These are phyloP conservation scores for Chloropicon primus DNA, from an alignment of 139 green algal genomes.

Conservation along the genomic window DNA sequence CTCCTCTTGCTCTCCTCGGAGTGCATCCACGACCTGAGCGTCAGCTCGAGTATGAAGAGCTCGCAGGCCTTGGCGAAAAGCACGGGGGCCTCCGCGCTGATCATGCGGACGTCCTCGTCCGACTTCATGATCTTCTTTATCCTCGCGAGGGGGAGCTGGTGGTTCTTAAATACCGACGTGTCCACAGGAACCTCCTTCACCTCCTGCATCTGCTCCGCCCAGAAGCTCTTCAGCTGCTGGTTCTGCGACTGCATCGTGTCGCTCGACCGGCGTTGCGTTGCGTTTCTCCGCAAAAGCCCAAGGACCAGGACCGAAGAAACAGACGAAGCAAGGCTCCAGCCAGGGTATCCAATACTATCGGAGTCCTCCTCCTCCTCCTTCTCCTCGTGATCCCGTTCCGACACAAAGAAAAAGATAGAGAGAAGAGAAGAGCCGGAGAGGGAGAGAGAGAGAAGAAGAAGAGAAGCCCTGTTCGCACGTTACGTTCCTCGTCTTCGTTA, in stretches of 20 bases:
- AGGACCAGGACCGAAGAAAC: too few species aligned
- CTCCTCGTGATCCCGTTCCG: too few species aligned
- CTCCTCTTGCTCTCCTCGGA: slow-evolving; percentile 90
- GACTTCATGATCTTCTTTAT: slow-evolving; percentile 99
- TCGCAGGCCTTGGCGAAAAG: slow-evolving; percentile 97
- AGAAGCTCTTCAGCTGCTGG: slow-evolving; percentile 67
- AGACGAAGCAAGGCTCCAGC: too few species aligned
- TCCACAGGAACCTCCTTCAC: slow-evolving; percentile 47
- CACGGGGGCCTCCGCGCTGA: slow-evolving; percentile 82
- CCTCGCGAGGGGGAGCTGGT: slow-evolving; percentile 88
- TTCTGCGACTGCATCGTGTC: slow-evolving; percentile 5
- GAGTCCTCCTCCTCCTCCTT: too few species aligned
- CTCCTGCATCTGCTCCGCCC: slow-evolving; percentile 61
- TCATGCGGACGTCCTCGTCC: slow-evolving; percentile 75
- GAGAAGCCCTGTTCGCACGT: too few species aligned
- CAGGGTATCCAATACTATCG: too few species aligned
- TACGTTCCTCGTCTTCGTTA: too few species aligned
- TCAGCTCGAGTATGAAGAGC: slow-evolving; percentile 95
- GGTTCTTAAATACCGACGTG: slow-evolving; percentile 83
- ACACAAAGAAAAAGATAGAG: too few species aligned
- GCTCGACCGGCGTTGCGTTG: too few species aligned
- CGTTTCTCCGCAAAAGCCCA: too few species aligned
- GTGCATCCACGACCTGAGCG: slow-evolving; percentile 73
- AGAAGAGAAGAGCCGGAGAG: too few species aligned
- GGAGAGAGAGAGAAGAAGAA: too few species aligned